phyloP scores from a whole-genome alignment of 257 asterid genomes.

The Craterostigma plantagineum region DNA sequence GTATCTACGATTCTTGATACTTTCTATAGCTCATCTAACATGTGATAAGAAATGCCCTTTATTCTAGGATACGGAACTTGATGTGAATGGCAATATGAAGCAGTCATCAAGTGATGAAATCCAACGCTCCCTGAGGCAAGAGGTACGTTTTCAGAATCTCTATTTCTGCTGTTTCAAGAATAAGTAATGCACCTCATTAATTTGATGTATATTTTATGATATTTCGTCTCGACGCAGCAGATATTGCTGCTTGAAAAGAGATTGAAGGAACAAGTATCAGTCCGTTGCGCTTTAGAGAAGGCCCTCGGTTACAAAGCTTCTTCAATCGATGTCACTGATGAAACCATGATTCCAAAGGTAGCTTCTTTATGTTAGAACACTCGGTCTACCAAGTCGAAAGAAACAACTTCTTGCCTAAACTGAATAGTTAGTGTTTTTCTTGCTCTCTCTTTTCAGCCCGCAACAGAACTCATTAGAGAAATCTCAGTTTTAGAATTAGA shows the following conservation, averaged over 20 bases:
- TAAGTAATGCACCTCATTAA: not conserved
- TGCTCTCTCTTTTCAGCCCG: slow-evolving; percentile 45
- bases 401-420: too few relatives aligned
- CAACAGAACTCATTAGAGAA: slow-evolving; percentile 78
- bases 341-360: slow-evolving; percentile 39
- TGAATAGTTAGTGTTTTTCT: not conserved
- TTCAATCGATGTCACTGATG: slow-evolving; percentile 14
- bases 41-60: not conserved
- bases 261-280: slow-evolving; percentile 40
- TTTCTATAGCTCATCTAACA: too few relatives aligned
- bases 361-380: too few relatives aligned
- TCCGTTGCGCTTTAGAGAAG: slow-evolving; percentile 39
- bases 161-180: not conserved
- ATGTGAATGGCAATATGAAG: not conserved
- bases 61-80: not conserved
- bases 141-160: not conserved
- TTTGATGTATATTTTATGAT: not conserved
- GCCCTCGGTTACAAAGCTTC: slow-evolving; percentile 37
- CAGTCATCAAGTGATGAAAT: not conserved
- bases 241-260: slow-evolving; percentile 46
- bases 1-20: too few relatives aligned
- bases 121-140: not conserved
- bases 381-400: not conserved
- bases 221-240: slow-evolving; percentile 10
- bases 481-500: slow-evolving; percentile 80